Evolutionary conservation across 2,329 filamentous ascomycete genomes (phyloP), one percentile per base, ranked within the genome.

Genomic region (Neodidymelliopsis sp.): DNA sequence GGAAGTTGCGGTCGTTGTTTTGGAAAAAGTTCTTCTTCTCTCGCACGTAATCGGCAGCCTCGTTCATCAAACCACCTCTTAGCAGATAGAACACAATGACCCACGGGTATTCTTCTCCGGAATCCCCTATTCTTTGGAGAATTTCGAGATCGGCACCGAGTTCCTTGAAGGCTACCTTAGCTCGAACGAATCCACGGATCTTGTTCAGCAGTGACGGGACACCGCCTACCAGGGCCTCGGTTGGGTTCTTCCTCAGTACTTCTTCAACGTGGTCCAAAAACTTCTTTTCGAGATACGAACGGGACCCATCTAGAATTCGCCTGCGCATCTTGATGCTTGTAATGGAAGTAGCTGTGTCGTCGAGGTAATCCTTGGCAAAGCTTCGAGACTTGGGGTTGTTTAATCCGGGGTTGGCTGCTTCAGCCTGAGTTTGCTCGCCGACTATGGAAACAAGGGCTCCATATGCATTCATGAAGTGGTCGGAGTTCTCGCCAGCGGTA

Each of bases 81-180:
- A 99, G 78, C 29, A 97, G 82, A 73, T 91, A 97, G 77, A 95
- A 99, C 33, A 99, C 86, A 38, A 97, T 82, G 31, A 92, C 91
- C 94, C 94, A 99, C 56, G 92, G 88, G 65, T 88, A 94, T 69
- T 96, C 92, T 40, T 89, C 85, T 30, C 86, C 72, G 11, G 67
- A 54, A 18, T 67, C 67, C 22, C 74, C 85, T 36, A 92, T 82
- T 70, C 86, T 84, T 72, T 96, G 90, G 35, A 97, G 79, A 57
- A 93, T 86, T 4, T 87, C 84, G 54, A 88, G 90, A 67, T 96
- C 90, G 2, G 88, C 85, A 2, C 89, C 89, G 31, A 97, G 82
- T 66, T 96, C 91, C 73, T 92, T 96, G 50, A 91, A 85, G 2
- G 84, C 82, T 30, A 87, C 84, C 53, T 90, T 86, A 49, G 97